Evolutionary conservation across 1,284 basidiomycete genomes (phyloP).

Genomic region (Marasmius fiardii): DNA sequence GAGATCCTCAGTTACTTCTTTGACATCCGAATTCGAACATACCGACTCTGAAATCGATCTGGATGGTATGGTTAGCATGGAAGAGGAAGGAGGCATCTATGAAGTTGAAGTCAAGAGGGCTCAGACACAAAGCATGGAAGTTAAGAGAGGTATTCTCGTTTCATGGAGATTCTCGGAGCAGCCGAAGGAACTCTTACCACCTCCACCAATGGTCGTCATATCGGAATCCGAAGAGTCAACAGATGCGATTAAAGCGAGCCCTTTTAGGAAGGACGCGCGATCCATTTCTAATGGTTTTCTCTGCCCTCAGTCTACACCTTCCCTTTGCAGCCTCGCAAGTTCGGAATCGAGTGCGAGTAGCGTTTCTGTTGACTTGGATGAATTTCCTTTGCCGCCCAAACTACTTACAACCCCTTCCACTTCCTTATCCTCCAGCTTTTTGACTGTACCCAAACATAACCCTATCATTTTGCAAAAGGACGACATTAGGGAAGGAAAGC

Average conservation of each 20-base stretch:
- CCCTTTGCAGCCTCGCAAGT: conserved; percentile 31
- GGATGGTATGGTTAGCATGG: conserved; percentile 17
- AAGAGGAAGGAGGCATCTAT: conserved; percentile 29
- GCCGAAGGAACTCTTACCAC: conserved; percentile 9
- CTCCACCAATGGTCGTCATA: conserved; percentile 14
- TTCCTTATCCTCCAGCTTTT: conserved; percentile 7
- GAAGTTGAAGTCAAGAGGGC: conserved; percentile 43
- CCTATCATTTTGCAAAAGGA: conserved; percentile 3
- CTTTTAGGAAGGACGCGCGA: conserved; percentile 2
- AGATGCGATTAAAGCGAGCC: conserved; percentile 6
- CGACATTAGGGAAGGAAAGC: conserved; percentile 16
- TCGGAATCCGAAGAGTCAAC: conserved; percentile 18
- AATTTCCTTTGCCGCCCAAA: conserved; percentile 42
- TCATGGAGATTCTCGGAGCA: conserved; percentile 20
- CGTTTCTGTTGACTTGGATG: conserved; percentile 34
- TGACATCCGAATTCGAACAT: background rate
- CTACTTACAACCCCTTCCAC: conserved; percentile 13
- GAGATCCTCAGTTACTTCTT: background rate
- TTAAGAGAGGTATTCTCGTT: conserved; percentile 41
- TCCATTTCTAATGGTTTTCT: conserved; percentile 5
- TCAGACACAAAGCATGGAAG: conserved; percentile 44
- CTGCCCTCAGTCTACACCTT: conserved; percentile 21
- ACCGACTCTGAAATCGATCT: background rate
- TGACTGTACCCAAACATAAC: conserved; percentile 3
- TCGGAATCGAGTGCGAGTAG: conserved; percentile 32